A percentile compares a stretch with the other conserved stretches of the same genome.
phyloP scores from a whole-genome alignment of 2,329 filamentous ascomycete genomes.

The Tothia fuscella region DNA sequence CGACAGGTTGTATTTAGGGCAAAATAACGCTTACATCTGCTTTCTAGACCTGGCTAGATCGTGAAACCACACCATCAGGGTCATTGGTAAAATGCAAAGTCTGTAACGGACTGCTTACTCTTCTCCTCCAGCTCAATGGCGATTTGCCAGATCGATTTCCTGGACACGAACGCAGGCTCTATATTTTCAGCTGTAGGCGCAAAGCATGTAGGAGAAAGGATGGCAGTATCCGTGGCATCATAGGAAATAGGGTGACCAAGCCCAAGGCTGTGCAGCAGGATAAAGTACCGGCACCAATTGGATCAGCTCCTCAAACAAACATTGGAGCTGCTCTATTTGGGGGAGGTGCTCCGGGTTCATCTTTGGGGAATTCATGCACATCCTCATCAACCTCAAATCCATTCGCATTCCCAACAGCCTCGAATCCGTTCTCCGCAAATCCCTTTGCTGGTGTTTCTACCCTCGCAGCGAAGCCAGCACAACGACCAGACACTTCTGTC shows the following conservation, averaged over 20 bases:
- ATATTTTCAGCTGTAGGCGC: slow-evolving; percentile 70
- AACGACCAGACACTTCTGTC: slow-evolving; percentile 13
- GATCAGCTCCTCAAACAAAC: slow-evolving; percentile 11
- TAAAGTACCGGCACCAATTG: slow-evolving; percentile 2
- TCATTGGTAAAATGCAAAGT: slow-evolving; percentile 73
- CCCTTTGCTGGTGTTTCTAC: slow-evolving; percentile 42
- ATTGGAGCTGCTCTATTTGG: slow-evolving; percentile 8
- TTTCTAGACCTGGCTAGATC: slow-evolving; percentile 66
- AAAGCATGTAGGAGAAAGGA: slow-evolving; percentile 70
- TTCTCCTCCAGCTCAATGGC: slow-evolving; percentile 83
- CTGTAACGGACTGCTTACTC: slow-evolving; percentile 71
- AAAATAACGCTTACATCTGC: neutral
- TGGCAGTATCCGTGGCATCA: slow-evolving; percentile 66
- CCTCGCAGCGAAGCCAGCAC: slow-evolving; percentile 24
- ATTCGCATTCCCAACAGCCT: slow-evolving; percentile 46
- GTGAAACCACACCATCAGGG: slow-evolving; percentile 58
- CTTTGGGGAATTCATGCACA: neutral
- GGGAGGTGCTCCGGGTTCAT: too few species aligned
- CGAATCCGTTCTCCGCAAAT: slow-evolving; percentile 31
- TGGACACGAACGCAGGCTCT: slow-evolving; percentile 75
- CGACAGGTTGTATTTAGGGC: neutral
- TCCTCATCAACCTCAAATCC: slow-evolving; percentile 35
- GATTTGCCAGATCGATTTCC: slow-evolving; percentile 81
- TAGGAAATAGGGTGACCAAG: slow-evolving; percentile 49
- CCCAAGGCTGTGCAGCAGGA: slow-evolving; percentile 16